Conservation (phyloP, 2,329 filamentous ascomycete genomes). For the Chrysoporthe deuterocubensis region DNA sequence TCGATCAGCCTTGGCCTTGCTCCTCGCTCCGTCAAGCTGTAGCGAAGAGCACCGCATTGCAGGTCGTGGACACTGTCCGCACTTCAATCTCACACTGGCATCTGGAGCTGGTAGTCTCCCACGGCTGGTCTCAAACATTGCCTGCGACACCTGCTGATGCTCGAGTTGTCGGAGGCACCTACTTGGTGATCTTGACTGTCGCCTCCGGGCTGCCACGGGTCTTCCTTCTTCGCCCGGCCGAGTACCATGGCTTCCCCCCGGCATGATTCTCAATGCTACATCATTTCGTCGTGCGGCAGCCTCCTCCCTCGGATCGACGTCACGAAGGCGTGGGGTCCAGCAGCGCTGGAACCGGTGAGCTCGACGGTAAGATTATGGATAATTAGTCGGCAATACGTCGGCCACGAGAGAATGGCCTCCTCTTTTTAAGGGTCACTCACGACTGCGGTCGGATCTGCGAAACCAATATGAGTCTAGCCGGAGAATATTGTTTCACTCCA, state of each 20-base stretch:
- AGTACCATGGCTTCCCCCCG: neutral
- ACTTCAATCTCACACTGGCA: neutral
- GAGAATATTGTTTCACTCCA: conserved; percentile 17
- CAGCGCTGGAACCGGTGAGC: conserved; percentile 11
- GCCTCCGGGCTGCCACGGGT: neutral
- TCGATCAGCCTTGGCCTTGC: neutral
- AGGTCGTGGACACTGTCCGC: neutral
- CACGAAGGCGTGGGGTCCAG: neutral
- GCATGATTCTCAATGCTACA: neutral
- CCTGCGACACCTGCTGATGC: neutral
- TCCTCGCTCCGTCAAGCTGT: neutral
- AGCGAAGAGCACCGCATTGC: neutral
- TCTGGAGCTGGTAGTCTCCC: neutral
- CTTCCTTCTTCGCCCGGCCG: neutral
- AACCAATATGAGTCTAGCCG: conserved; percentile 16
- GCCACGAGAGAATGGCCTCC: neutral
- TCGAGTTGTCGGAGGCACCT: neutral
- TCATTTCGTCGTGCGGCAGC: neutral
- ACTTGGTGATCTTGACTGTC: neutral
- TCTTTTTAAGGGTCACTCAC: neutral
- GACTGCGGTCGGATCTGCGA: neutral
- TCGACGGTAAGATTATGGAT: conserved; percentile 19
- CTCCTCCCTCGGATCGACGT: neutral
- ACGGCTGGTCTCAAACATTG: neutral
- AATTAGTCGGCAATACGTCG: neutral